Evolutionary conservation across 306 rosid genomes (phyloP), one percentile per base, ranked within the genome.

Genomic region (Gynostemma pentaphyllum): DNA sequence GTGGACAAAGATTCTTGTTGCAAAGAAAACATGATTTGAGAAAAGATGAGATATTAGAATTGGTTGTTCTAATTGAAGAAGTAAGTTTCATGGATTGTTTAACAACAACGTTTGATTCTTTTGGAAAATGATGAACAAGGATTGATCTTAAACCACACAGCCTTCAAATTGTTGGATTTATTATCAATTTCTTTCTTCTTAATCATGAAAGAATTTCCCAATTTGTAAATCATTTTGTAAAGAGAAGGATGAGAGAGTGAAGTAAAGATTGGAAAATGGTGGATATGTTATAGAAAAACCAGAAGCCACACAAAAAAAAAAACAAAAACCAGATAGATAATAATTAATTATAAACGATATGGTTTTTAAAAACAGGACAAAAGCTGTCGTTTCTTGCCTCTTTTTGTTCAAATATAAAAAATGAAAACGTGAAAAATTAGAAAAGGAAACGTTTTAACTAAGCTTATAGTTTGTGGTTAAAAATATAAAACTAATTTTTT

Each of bases 101-200:
- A 26, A 76, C 68, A 47, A 81, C 62, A 5, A 70, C 65, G 28
- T 82, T 67, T 11, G 66, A 51, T 13, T 71, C 41, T 18, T 21
- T 47, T 10, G 61, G 28, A 13, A 79, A 46, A 32, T 39, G 66
- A 46, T 78, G 72, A 9, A 41, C 54, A 3, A 74, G 71, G 32
- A 78, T 76, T n/a, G n/a, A n/a, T 78, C 77, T 39, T 72, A 82
- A 52, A 22, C 87, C 87, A 44, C n/a, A 75, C 77, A 34, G 34
- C 60, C 27, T 57, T 57, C 62, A 30, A 7, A 54, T 54, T 29
- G 1, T 23, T 54, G 42, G 62, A 30, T 26, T 52, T 11, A 13
- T 49, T 11, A 8, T 44, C 9, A 44, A 5, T 1, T 8, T 45
- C 50, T 45, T 23, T 54, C 1, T 54, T 3, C 14, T 30, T 54